Percentiles rank a stretch among this genome's conserved stretches.
These are phyloP conservation scores for Parasitella parasitica DNA, from an alignment of 371 early-diverging fungal species.

Conservation along the genomic window DNA sequence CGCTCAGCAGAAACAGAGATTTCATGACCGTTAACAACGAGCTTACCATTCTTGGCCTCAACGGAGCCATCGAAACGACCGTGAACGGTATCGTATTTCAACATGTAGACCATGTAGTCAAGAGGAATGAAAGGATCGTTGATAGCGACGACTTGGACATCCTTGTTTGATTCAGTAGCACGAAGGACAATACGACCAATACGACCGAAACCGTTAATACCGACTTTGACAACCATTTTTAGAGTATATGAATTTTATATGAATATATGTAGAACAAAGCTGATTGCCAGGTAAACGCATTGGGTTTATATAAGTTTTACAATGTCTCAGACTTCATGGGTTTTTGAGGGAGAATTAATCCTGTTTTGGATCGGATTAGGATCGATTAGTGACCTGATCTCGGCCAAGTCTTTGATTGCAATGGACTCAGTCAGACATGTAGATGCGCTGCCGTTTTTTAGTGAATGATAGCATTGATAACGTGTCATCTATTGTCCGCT, in stretches of 20 bases:
- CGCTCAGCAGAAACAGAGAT: constrained; percentile 77
- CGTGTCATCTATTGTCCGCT: constrained; percentile 3
- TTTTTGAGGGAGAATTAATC: background rate
- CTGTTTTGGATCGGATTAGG: constrained; percentile 5
- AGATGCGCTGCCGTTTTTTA: too few relatives aligned
- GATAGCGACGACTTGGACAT: constrained; percentile 90
- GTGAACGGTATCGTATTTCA: constrained; percentile 98
- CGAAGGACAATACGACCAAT: constrained; percentile 99
- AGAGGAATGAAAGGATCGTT: constrained; percentile 99
- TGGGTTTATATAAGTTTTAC: background rate
- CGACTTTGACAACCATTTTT: constrained; percentile 26
- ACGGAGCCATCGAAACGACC: constrained; percentile 88
- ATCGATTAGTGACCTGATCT: constrained; percentile 14
- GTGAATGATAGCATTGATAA: constrained; percentile 6
- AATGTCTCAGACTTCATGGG: constrained; percentile 9
- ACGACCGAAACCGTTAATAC: constrained; percentile 83
- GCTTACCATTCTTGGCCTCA: constrained; percentile 76
- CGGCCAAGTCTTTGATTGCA: background rate
- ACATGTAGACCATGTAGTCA: constrained; percentile 96
- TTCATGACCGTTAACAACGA: constrained; percentile 82
- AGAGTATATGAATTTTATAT: constrained; percentile 1
- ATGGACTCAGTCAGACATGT: constrained; percentile 11
- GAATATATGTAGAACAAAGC: background rate
- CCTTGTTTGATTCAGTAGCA: constrained; percentile 71
- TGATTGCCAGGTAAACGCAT: background rate